These are phyloP conservation scores for Colletotrichum sp. DNA, from an alignment of 2,329 filamentous ascomycete species.

Conservation along the genomic window DNA sequence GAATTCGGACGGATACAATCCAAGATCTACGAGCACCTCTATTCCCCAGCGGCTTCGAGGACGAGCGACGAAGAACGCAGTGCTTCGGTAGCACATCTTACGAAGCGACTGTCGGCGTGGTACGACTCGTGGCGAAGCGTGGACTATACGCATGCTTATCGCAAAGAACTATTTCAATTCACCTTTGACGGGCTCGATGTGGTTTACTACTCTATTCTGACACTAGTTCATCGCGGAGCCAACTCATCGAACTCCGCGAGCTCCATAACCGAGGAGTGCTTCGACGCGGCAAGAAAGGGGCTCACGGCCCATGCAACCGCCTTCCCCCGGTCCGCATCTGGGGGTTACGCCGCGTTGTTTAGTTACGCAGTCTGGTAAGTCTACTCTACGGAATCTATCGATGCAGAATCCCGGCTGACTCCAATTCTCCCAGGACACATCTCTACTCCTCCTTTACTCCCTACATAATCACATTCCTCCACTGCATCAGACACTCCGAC, in stretches of 20 bases:
- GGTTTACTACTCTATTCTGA: slow-evolving; percentile 25
- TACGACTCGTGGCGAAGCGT: slow-evolving; percentile 18
- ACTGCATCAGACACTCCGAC: slow-evolving; percentile 21
- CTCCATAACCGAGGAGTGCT: slow-evolving; percentile 23
- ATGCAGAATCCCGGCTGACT: background rate
- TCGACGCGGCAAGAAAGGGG: slow-evolving; percentile 20
- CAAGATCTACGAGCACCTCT: slow-evolving; percentile 21
- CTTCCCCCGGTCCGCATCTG: slow-evolving; percentile 12
- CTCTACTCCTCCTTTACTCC: slow-evolving; percentile 27
- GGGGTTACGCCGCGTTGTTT: slow-evolving; percentile 15
- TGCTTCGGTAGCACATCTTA: background rate
- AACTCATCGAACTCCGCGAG: slow-evolving; percentile 13
- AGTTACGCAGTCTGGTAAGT: slow-evolving; percentile 26
- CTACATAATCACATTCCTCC: slow-evolving; percentile 25
- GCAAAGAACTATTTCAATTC: slow-evolving; percentile 17
- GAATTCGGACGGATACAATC: slow-evolving; percentile 16
- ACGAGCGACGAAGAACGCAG: background rate
- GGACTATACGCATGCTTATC: slow-evolving; percentile 17
- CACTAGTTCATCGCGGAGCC: slow-evolving; percentile 21
- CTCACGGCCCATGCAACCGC: slow-evolving; percentile 19
- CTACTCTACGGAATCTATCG: background rate
- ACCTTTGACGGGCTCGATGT: slow-evolving; percentile 23
- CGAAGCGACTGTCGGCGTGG: slow-evolving; percentile 17
- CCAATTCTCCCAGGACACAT: slow-evolving; percentile 15
- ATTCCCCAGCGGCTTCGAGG: slow-evolving; percentile 2